Evolutionary conservation across 2,329 filamentous ascomycete species (phyloP).

Genomic region (Sarocladium strictum): DNA sequence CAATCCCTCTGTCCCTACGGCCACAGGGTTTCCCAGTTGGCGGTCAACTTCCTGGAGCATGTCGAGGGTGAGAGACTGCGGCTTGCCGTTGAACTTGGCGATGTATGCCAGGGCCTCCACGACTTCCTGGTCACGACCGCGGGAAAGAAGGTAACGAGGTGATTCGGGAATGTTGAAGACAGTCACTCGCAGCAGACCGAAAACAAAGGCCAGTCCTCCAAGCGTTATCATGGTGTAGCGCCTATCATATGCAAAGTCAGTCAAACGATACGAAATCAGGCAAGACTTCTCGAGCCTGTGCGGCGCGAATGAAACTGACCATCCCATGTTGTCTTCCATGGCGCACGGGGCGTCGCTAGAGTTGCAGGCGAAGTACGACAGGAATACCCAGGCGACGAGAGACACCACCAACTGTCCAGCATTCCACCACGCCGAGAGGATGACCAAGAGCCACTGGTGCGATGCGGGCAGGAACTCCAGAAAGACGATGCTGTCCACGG

Average conservation of each 20-base stretch:
- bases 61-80: conserved; percentile 24
- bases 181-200: conserved; percentile 34
- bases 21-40: not conserved
- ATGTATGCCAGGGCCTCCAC: conserved; percentile 39
- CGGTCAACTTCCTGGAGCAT: conserved; percentile 22
- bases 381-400: conserved; percentile 29
- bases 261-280: not conserved
- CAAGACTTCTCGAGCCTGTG: not conserved
- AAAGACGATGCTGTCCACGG: conserved; percentile 42
- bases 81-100: conserved; percentile 28
- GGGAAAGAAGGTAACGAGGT: conserved; percentile 34
- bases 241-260: conserved; percentile 12
- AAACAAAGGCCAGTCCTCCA: conserved; percentile 31
- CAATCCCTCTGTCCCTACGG: not conserved
- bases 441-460: conserved; percentile 36
- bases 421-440: conserved; percentile 39
- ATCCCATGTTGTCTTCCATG: conserved; percentile 37
- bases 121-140: conserved; percentile 38
- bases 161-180: conserved; percentile 37
- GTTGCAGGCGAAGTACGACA: conserved; percentile 30
- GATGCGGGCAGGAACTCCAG: conserved; percentile 38
- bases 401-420: conserved; percentile 39
- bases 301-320: conserved; percentile 18
- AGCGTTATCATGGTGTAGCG: conserved; percentile 36
- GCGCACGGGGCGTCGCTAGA: conserved; percentile 26